Evolutionary conservation across 192 early-diverging fungal species (phyloP), one percentile per base, ranked within the genome.

Genomic region (Martensiomyces pterosporus): DNA sequence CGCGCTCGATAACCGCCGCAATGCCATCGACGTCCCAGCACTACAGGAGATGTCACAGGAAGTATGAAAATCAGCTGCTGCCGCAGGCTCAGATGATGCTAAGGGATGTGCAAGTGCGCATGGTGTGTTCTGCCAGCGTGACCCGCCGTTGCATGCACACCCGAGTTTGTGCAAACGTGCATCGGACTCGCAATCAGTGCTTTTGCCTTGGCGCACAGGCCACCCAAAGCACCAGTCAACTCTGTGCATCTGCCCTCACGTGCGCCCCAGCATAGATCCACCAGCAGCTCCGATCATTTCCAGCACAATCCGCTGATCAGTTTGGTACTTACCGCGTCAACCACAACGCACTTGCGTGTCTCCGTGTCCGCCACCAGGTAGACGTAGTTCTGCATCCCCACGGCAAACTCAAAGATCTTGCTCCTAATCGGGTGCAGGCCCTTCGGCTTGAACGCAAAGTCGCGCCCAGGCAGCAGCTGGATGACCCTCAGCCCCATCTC

Each of bases 11-110:
- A 33, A 76, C 78, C 15, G 73, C 77, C 29, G 86, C 21, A 27
- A 94, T 85, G 3, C 87, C 90, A 58, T 92, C 89, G 24, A 93
- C 75, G 60, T 94, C 93, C 93, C 92, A 94, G 74, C 91, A 94
- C 76, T 32, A 32, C 6, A 5, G 29, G 6, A 32, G 29, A 32
- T n/a, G n/a, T n/a, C n/a, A n/a, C n/a, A 83, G 55, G 26, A 38
- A 9, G 21, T 29, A 12, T 0, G 21, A 9, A 21, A 21, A 52
- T 37, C 21, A 41, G n/a, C n/a, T n/a, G n/a, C n/a, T n/a, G n/a
- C n/a, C n/a, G n/a, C n/a, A n/a, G n/a, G n/a, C n/a, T n/a, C n/a
- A n/a, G n/a, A n/a, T n/a, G n/a, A n/a, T n/a, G n/a, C n/a, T n/a
- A n/a, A n/a, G n/a, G n/a, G n/a, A n/a, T n/a, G n/a, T n/a, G n/a